A percentile compares a stretch with the other conserved stretches of the same genome.
Conservation (phyloP, 2,329 filamentous ascomycete genomes). For the Colletotrichum neosansevieriae region DNA sequence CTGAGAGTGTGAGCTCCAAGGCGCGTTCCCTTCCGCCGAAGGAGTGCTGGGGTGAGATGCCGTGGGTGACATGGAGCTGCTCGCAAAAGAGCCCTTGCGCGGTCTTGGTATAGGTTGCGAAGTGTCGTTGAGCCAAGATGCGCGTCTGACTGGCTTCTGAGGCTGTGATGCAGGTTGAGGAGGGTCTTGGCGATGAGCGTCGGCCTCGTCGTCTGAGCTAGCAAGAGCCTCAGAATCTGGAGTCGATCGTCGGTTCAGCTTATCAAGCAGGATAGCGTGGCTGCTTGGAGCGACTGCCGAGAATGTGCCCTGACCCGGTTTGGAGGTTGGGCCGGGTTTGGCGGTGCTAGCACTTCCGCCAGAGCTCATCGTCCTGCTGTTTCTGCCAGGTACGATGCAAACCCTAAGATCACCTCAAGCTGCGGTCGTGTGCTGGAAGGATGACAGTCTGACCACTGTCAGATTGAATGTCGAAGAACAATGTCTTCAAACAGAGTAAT, state of each 20-base stretch:
- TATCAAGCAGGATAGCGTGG: constrained; percentile 78
- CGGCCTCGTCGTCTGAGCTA: constrained; percentile 92
- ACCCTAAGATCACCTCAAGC: constrained; percentile 11
- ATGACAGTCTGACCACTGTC: neutral
- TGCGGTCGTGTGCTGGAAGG: neutral
- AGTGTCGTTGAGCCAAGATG: constrained; percentile 90
- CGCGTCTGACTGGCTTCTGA: constrained; percentile 75
- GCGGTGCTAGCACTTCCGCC: constrained; percentile 48
- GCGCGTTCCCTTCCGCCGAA: constrained; percentile 66
- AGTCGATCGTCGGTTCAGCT: constrained; percentile 83
- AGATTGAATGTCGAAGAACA: constrained; percentile 6
- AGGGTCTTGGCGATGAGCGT: constrained; percentile 70
- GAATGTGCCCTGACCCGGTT: constrained; percentile 62
- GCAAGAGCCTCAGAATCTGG: constrained; percentile 94
- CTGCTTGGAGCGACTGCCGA: constrained; percentile 64
- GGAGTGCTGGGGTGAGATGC: constrained; percentile 85
- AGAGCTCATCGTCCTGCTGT: constrained; percentile 61
- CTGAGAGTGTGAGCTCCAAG: constrained; percentile 67
- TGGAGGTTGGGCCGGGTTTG: constrained; percentile 64
- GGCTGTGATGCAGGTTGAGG: constrained; percentile 61
- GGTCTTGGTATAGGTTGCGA: constrained; percentile 71
- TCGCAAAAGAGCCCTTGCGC: constrained; percentile 82
- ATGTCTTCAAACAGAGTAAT: constrained; percentile 18
- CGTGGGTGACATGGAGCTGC: constrained; percentile 81
- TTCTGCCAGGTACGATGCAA: neutral